These are phyloP conservation scores for Amanita pallidorosea DNA, from an alignment of 768 basidiomycete species.

Conservation along the genomic window DNA sequence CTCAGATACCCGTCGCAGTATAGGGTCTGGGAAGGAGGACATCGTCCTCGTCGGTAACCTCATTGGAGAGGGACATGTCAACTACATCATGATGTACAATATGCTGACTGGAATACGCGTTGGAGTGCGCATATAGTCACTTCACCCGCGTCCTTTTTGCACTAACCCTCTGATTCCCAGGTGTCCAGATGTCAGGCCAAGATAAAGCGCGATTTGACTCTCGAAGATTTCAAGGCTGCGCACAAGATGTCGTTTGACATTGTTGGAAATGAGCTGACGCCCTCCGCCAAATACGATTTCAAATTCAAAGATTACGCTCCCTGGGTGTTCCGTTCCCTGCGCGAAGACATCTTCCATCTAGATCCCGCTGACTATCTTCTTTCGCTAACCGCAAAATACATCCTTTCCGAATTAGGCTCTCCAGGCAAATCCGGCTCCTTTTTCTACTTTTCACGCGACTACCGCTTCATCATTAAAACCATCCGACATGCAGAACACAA, in stretches of 20 bases:
- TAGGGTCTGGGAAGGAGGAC: constrained; percentile 26
- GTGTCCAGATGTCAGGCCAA: constrained; percentile 97
- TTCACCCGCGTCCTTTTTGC: neutral
- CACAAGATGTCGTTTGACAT: constrained; percentile 99
- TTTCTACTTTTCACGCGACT: constrained; percentile 98
- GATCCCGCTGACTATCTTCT: constrained; percentile 97
- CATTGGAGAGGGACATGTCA: constrained; percentile 97
- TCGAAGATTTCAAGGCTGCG: constrained; percentile 77
- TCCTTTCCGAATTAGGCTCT: constrained; percentile 93
- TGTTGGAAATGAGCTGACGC: constrained; percentile 95
- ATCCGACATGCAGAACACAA: constrained; percentile 93
- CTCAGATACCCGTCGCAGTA: constrained; percentile 10
- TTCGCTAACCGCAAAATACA: constrained; percentile 94
- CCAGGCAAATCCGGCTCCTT: constrained; percentile 98
- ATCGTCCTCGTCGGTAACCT: constrained; percentile 83
- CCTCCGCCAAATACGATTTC: constrained; percentile 97
- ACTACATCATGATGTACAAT: constrained; percentile 99
- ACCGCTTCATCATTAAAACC: constrained; percentile 99
- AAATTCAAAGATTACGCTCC: constrained; percentile 99
- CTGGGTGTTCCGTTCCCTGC: constrained; percentile 92
- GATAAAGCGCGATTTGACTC: constrained; percentile 72
- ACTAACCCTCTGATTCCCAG: constrained; percentile 25
- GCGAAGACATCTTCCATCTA: constrained; percentile 89
- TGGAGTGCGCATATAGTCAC: constrained; percentile 46
- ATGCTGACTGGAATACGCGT: constrained; percentile 99